Evolutionary conservation across 139 green algal genomes (phyloP).

Genomic region (Raphidocelis subcapitata): DNA sequence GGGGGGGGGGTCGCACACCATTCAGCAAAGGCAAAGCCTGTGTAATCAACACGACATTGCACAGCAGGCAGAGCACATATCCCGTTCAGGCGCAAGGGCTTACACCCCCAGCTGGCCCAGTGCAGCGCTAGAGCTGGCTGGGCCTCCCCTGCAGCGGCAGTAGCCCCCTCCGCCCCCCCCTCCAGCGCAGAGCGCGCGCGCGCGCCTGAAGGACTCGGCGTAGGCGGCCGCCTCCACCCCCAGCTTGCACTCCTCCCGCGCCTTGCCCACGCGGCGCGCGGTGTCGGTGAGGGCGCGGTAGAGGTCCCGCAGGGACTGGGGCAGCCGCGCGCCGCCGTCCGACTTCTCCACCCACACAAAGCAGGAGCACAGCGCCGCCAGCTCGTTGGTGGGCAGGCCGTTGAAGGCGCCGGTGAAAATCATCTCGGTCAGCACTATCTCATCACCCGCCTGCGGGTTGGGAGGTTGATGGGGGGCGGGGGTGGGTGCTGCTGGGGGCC

Average conservation of each 20-base stretch:
- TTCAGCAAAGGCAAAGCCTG: no score
- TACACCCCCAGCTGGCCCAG: no score
- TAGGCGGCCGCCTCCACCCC: conserved; percentile 63
- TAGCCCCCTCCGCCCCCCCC: no score
- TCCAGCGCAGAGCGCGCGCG: no score
- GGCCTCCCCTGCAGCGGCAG: no score
- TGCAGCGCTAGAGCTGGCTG: no score
- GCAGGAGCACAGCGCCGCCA: conserved; percentile 65
- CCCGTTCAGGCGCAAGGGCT: no score
- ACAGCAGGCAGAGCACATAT: no score
- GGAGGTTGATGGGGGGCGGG: not conserved
- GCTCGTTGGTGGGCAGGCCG: conserved; percentile 50
- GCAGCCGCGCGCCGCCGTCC: conserved; percentile 50
- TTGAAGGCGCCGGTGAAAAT: conserved; percentile 74
- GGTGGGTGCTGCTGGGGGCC: no score
- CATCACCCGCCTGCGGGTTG: conserved; percentile 47
- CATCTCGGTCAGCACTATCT: conserved; percentile 81
- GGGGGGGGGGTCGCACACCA: no score
- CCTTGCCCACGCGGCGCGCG: conserved; percentile 52
- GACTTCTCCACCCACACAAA: conserved; percentile 76
- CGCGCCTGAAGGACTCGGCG: conserved; percentile 36
- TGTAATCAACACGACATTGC: no score
- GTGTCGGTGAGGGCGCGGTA: conserved; percentile 51
- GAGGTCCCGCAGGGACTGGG: conserved; percentile 48
- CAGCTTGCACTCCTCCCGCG: conserved; percentile 57